These are phyloP conservation scores for Ogataea trehaloabstinens DNA, from an alignment of 805 yeast genomes.

Conservation along the genomic window DNA sequence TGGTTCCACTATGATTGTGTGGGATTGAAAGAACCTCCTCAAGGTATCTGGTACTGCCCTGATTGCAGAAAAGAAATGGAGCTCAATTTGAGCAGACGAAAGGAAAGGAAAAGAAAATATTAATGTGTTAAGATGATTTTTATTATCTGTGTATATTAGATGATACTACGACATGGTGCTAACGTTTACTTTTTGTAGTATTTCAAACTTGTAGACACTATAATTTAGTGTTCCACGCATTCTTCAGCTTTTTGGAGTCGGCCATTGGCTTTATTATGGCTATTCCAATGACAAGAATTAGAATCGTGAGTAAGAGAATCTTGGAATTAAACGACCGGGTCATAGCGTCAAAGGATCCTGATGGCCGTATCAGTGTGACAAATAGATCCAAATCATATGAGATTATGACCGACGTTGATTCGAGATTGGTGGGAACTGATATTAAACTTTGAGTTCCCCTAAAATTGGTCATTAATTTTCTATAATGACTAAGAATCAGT, in stretches of 20 bases:
- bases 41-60: slow-evolving; percentile 96
- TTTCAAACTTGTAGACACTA: slow-evolving; percentile 4
- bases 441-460: slow-evolving; percentile 32
- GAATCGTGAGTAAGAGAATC: slow-evolving; percentile 60
- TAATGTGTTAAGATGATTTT: background rate
- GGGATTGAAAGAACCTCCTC: slow-evolving; percentile 89
- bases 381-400: slow-evolving; percentile 67
- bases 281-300: slow-evolving; percentile 45
- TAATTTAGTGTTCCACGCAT: slow-evolving; percentile 41
- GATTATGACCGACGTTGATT: slow-evolving; percentile 76
- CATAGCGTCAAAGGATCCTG: slow-evolving; percentile 78
- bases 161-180: background rate
- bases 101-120: slow-evolving; percentile 25
- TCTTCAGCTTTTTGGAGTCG: slow-evolving; percentile 48
- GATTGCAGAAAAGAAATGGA: slow-evolving; percentile 55
- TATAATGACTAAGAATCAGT: slow-evolving; percentile 49
- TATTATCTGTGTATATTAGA: background rate
- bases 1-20: slow-evolving; percentile 78
- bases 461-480: slow-evolving; percentile 34
- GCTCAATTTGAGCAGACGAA: slow-evolving; percentile 22
- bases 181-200: background rate
- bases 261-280: slow-evolving; percentile 58
- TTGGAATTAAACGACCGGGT: slow-evolving; percentile 63
- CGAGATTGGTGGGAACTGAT: slow-evolving; percentile 64
- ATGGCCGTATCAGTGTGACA: slow-evolving; percentile 76